phyloP scores from a whole-genome alignment of 2,329 filamentous ascomycete genomes.

The Trichoderma simmonsii region DNA sequence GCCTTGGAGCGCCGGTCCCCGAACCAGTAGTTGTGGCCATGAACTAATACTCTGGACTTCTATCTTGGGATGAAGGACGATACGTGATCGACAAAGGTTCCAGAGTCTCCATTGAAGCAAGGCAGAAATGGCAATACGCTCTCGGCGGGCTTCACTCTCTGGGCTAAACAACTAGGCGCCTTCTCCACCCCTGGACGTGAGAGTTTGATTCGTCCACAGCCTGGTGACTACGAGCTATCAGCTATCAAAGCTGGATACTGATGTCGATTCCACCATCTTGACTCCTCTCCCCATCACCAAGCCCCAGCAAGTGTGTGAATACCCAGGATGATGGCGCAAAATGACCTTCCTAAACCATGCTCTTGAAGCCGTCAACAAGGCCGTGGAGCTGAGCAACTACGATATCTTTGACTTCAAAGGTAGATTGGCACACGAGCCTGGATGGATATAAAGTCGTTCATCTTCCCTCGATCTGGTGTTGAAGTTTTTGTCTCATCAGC shows the following conservation, averaged over 20 bases:
- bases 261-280: slow-evolving; percentile 4
- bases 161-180: not conserved
- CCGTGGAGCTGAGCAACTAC: not conserved
- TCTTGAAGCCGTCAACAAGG: not conserved
- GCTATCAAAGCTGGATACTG: not conserved
- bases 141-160: not conserved
- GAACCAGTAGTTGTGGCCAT: slow-evolving; percentile 1
- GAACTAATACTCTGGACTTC: slow-evolving; percentile 11
- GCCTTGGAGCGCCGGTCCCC: not conserved
- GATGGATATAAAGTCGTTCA: slow-evolving; percentile 14
- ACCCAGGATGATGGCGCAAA: not conserved
- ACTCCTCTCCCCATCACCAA: slow-evolving; percentile 9
- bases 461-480: not conserved
- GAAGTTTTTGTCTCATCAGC: slow-evolving; percentile 6
- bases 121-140: slow-evolving; percentile 9
- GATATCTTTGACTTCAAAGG: not conserved
- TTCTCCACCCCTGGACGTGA: not conserved
- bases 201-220: not conserved
- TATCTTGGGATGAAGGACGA: slow-evolving; percentile 12
- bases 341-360: slow-evolving; percentile 19
- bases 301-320: slow-evolving; percentile 5
- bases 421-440: not conserved
- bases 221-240: not conserved
- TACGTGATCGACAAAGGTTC: slow-evolving; percentile 19
- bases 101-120: not conserved